Evolutionary conservation across 768 basidiomycete genomes (phyloP).

Genomic region (Lentinula boryana): DNA sequence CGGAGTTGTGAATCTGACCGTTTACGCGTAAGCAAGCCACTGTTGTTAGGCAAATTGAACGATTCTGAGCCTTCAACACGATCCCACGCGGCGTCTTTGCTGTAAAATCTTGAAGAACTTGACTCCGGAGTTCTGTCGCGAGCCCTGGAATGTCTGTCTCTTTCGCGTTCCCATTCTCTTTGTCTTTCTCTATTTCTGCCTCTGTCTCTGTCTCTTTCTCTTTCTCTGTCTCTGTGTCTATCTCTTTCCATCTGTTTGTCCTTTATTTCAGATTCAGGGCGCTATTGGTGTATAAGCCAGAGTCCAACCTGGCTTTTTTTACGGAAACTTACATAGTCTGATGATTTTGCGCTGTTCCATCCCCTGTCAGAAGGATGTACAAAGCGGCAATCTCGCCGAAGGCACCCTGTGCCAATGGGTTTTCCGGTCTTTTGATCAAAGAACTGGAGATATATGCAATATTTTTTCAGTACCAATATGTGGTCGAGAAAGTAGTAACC

Average conservation of each 20-base stretch:
- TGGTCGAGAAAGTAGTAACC: too few species aligned
- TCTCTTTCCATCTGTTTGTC: not conserved
- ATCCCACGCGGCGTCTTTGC: not conserved
- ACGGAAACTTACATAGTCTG: not conserved
- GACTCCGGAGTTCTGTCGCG: not conserved
- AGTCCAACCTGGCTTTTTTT: not conserved
- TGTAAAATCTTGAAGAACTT: not conserved
- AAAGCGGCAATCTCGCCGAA: not conserved
- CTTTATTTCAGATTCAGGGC: not conserved
- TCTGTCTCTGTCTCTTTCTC: not conserved
- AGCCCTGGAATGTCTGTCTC: not conserved
- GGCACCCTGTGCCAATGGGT: not conserved
- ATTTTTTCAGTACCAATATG: too few species aligned
- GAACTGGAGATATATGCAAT: not conserved
- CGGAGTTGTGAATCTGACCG: not conserved
- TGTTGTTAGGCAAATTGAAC: not conserved
- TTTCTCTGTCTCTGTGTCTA: not conserved
- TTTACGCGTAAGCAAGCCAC: not conserved
- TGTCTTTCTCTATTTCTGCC: not conserved
- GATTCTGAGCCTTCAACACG: not conserved
- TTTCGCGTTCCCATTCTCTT: not conserved
- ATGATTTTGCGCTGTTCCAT: not conserved
- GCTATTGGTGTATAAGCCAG: not conserved
- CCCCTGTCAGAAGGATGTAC: not conserved
- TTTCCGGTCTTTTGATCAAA: not conserved